Conservation (phyloP, 495 filamentous ascomycete species). For the Aspergillus heteromorphus region DNA sequence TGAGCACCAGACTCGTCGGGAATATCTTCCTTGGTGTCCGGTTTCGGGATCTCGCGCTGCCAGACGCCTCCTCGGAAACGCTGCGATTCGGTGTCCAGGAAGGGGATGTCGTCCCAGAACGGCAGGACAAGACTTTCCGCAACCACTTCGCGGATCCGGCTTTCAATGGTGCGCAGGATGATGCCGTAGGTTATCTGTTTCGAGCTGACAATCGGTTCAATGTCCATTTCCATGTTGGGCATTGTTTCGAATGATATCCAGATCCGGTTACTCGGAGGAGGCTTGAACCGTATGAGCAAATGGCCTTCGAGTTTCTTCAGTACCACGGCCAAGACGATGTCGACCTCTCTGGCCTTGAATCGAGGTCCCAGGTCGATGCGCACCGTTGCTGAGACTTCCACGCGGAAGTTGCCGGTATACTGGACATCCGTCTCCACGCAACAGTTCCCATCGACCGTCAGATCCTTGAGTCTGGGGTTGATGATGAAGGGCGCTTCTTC, state of each 20-base stretch:
- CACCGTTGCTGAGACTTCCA: constrained; percentile 85
- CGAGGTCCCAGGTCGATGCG: constrained; percentile 82
- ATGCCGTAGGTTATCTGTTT: constrained; percentile 91
- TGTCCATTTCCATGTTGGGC: constrained; percentile 86
- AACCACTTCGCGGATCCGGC: constrained; percentile 85
- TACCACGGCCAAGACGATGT: constrained; percentile 79
- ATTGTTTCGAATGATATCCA: constrained; percentile 92
- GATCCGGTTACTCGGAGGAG: constrained; percentile 87
- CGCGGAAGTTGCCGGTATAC: constrained; percentile 81
- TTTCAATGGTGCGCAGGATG: constrained; percentile 90
- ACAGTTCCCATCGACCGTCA: constrained; percentile 87
- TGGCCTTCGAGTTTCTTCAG: constrained; percentile 84
- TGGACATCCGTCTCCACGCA: constrained; percentile 78
- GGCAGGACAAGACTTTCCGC: constrained; percentile 90
- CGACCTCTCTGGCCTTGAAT: constrained; percentile 87
- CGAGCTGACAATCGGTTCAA: constrained; percentile 91
- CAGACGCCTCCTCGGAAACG: constrained; percentile 87
- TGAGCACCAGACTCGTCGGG: constrained; percentile 53
- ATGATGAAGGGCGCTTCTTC: constrained; percentile 83
- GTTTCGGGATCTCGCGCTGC: constrained; percentile 50
- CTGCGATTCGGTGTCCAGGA: constrained; percentile 71
- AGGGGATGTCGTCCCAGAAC: constrained; percentile 93
- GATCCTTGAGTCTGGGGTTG: constrained; percentile 80
- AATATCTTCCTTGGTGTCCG: constrained; percentile 45
- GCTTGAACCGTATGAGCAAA: constrained; percentile 79